Base-by-base conservation (phyloP, 192 early-diverging fungal genomes). In the Physocladia obscura region DNA sequence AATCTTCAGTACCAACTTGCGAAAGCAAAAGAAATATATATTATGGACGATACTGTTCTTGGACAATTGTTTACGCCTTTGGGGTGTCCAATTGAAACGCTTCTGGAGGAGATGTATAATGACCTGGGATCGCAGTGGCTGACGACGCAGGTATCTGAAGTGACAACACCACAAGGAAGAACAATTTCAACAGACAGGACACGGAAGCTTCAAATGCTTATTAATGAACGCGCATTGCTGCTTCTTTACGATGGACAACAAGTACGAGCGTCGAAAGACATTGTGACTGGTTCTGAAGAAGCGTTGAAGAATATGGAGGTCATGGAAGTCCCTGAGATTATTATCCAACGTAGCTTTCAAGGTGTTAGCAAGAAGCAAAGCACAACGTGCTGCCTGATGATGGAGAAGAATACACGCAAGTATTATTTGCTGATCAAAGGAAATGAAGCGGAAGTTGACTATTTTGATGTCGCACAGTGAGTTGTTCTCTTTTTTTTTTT, bases 21-120 rank as follows among this genome's bases (percentile, higher is more conserved):
- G 0, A 65, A 70, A 3, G 90, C 93, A 0, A 64, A 77, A 3
- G 87, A 91, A 38, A 90, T 96, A 27, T 91, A 84, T 63, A 75
- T 96, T 37, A 86, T 90, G 24, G 93, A 96, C 75, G 90, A 95
- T 56, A 82, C 87, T 0, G 84, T 85, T 2, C 76, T 89, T 11
- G 80, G 83, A 4, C 84, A 90, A 58, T 78, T 93, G 34, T 96
- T 96, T 70, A 77, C 76, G 0, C 93, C 93, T 1, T 74, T 92
- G 3, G 77, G 80, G 67, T 78, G 63, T 26, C 94, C 94, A 3
- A 82, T 88, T 62, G 92, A 94, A 29, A 78, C 80, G 4, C 57
- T 89, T 2, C 67, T 96, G 22, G 92, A 96, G 57, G 35, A 71
- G 19, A 71, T 85, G 68, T 88, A 81, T 69, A 44, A 56, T n/a